These are phyloP conservation scores for Terfezia claveryi DNA, from an alignment of 495 filamentous ascomycete species.

Conservation along the genomic window DNA sequence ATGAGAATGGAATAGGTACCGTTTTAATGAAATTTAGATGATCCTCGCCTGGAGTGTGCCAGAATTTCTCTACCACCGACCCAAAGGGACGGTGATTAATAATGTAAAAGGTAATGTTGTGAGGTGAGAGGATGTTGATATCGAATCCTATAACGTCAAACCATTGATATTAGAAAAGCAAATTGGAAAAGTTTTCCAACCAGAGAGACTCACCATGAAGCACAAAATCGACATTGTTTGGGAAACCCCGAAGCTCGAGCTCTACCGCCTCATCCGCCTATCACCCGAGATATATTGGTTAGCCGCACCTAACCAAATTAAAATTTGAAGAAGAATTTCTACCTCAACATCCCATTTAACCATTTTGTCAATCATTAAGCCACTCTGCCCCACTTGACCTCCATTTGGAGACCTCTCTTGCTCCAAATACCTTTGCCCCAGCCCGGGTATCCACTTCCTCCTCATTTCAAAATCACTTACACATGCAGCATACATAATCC, in stretches of 20 bases:
- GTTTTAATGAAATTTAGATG: background rate
- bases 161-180: background rate
- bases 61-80: constrained; percentile 13
- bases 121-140: constrained; percentile 5
- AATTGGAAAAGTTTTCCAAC: background rate
- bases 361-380: constrained; percentile 6
- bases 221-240: constrained; percentile 1
- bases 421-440: background rate
- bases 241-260: constrained; percentile 6
- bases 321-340: background rate
- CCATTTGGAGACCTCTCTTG: background rate
- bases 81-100: constrained; percentile 11
- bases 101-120: constrained; percentile 7
- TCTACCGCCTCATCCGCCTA: constrained; percentile 6
- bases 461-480: background rate
- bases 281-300: background rate
- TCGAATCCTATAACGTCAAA: constrained; percentile 6
- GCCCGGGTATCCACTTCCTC: background rate
- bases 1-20: background rate
- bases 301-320: background rate
- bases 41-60: constrained; percentile 5
- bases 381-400: background rate
- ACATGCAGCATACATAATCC: background rate
- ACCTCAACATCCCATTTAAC: constrained; percentile 12
- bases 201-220: constrained; percentile 6